Evolutionary conservation across 202 grass and related monocot genomes (phyloP), one percentile per base, ranked within the genome.

Genomic region (Setaria italica): DNA sequence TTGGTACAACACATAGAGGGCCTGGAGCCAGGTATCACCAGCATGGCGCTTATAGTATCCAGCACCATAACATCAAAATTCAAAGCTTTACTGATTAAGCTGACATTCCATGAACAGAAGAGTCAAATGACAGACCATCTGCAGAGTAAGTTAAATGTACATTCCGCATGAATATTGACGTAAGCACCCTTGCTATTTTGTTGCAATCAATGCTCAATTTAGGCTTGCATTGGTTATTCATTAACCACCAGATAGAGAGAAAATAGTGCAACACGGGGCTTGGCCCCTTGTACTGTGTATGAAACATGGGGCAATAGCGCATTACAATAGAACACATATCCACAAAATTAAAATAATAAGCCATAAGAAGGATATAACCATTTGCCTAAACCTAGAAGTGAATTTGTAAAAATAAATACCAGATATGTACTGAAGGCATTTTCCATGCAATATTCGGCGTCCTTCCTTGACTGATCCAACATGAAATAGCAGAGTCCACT

Each of bases 391-490:
- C 72, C 32, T 82, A 79, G 34, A 82, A 53, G 25, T 71, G 57
- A 45, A 70, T 47, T 74, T 79, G 35, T 66, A 70, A 81, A 81
- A 79, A 62, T 11, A 79, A 80, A 80, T 91, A 99, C 97, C 94
- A 97, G 83, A 92, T 99, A 97, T 73, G 94, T 97, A 83, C 49
- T 82, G 43, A 99, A 97, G 58, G 97, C 89, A 99, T 88, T 94
- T 84, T 99, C 97, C 94, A 97, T 97, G 80, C 87, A 99, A 91
- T 95, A 96, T 64, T 99, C 97, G 11, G 94, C 89, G 6, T 97
- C 97, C 83, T 99, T 99, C 90, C 94, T 97, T 66, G 94, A 99
- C 62, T 99, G 94, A 90, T 99, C 97, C 85, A 99, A 85, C 90
- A 99, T 97, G 91, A 97, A 99, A 85, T 87, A 99, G 58, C 90